A percentile compares a stretch with the other conserved stretches of the same genome.
Evolutionary conservation across 768 basidiomycete species (phyloP).

Genomic region (Fistulinella prunicolor): DNA sequence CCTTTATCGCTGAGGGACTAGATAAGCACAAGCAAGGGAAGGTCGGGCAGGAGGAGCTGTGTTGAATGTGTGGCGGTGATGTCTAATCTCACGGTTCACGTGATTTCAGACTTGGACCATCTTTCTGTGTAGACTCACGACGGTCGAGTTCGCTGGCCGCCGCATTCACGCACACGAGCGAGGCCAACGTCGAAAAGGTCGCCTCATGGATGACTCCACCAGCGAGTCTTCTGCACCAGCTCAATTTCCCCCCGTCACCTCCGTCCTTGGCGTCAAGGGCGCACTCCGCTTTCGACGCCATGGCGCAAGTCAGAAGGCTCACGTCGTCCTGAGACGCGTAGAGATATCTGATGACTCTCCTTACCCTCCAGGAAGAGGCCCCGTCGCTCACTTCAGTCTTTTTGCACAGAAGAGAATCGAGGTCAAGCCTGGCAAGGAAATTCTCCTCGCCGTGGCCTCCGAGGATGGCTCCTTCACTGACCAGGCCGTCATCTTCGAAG

Average conservation of each 20-base stretch:
- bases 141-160: too few species aligned
- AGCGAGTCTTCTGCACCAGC: slow-evolving; percentile 33
- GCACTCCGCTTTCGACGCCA: slow-evolving; percentile 63
- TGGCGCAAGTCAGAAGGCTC: slow-evolving; percentile 64
- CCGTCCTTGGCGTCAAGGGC: slow-evolving; percentile 61
- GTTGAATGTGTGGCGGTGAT: background rate
- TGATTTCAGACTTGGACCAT: too few species aligned
- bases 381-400: slow-evolving; percentile 55
- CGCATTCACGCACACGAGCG: slow-evolving; percentile 8
- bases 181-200: slow-evolving; percentile 12
- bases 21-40: background rate
- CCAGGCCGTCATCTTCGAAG: slow-evolving; percentile 57
- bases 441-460: slow-evolving; percentile 56
- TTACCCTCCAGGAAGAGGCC: slow-evolving; percentile 38
- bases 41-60: too few species aligned
- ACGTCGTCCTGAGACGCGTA: slow-evolving; percentile 65
- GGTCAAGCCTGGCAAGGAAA: slow-evolving; percentile 68
- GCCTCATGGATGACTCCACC: slow-evolving; percentile 37
- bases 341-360: slow-evolving; percentile 43
- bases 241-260: slow-evolving; percentile 39
- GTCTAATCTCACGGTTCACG: slow-evolving; percentile 22
- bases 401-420: slow-evolving; percentile 69
- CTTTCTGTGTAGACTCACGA: too few species aligned
- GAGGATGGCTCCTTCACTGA: slow-evolving; percentile 55
- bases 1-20: too few species aligned